phyloP scores from a whole-genome alignment of 164 flowering plant genomes.

The Dillenia suffruticosa region DNA sequence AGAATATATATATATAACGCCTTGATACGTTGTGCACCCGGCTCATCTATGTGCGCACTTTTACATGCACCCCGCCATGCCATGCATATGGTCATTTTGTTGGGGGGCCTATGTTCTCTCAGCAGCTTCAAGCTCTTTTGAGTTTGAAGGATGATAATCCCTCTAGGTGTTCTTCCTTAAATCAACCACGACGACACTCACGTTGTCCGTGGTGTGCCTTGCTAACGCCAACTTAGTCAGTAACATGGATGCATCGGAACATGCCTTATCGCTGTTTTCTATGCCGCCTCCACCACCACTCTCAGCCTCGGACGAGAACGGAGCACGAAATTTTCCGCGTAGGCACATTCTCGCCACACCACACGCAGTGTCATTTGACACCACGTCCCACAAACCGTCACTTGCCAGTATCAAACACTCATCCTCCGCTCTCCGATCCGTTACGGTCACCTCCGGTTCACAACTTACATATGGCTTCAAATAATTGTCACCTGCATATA shows the following conservation, averaged over 20 bases:
- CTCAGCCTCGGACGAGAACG: too few species aligned
- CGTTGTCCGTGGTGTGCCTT: constrained; percentile 66
- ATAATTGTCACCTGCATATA: constrained; percentile 47
- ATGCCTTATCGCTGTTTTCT: constrained; percentile 33
- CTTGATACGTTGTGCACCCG: too few species aligned
- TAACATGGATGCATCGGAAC: constrained; percentile 65
- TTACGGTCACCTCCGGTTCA: constrained; percentile 59
- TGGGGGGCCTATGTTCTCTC: too few species aligned
- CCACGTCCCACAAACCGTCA: constrained; percentile 77
- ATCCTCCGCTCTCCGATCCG: constrained; percentile 41
- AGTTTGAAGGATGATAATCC: too few species aligned
- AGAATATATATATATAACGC: too few species aligned
- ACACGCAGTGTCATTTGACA: constrained; percentile 55
- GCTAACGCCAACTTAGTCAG: constrained; percentile 81
- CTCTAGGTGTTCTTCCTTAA: constrained; percentile 33
- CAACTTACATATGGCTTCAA: constrained; percentile 59
- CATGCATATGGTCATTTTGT: too few species aligned
- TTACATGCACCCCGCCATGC: too few species aligned
- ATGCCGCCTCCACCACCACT: not conserved
- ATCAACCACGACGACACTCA: constrained; percentile 77
- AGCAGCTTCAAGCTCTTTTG: too few species aligned
- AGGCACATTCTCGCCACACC: constrained; percentile 56
- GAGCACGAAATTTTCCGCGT: constrained; percentile 13
- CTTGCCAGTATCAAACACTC: constrained; percentile 59
- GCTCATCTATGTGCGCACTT: too few species aligned